These are phyloP conservation scores for Clarireedia homoeocarpa DNA, from an alignment of 2,329 filamentous ascomycete species.

Conservation along the genomic window DNA sequence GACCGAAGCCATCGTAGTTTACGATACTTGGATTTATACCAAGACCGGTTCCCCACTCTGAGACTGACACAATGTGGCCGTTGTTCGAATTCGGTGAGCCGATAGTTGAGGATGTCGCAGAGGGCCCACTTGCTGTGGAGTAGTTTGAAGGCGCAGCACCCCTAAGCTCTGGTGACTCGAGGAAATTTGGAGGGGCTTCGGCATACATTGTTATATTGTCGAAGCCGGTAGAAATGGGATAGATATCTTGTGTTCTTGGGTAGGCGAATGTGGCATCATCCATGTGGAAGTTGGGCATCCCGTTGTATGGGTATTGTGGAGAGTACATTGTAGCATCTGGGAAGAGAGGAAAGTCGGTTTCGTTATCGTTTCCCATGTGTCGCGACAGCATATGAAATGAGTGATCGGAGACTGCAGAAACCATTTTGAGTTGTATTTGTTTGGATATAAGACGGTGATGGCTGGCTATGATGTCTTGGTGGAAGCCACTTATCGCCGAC, in stretches of 20 bases:
- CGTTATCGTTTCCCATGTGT: slow-evolving; percentile 32
- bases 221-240: slow-evolving; percentile 38
- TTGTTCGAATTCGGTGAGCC: slow-evolving; percentile 29
- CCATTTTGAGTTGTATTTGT: slow-evolving; percentile 51
- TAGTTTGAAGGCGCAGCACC: slow-evolving; percentile 25
- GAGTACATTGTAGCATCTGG: slow-evolving; percentile 38
- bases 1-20: slow-evolving; percentile 21
- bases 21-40: slow-evolving; percentile 28
- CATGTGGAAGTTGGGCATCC: slow-evolving; percentile 37
- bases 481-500: slow-evolving; percentile 22
- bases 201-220: slow-evolving; percentile 40
- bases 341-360: slow-evolving; percentile 37
- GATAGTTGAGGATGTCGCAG: slow-evolving; percentile 27
- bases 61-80: slow-evolving; percentile 21
- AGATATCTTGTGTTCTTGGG: slow-evolving; percentile 25
- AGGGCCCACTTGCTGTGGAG: slow-evolving; percentile 28
- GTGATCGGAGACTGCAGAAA: slow-evolving; percentile 67
- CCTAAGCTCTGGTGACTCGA: slow-evolving; percentile 26
- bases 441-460: slow-evolving; percentile 44
- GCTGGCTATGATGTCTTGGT: slow-evolving; percentile 17
- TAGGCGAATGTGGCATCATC: slow-evolving; percentile 32
- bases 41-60: slow-evolving; percentile 27
- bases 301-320: slow-evolving; percentile 40
- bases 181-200: slow-evolving; percentile 26
- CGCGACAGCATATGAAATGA: slow-evolving; percentile 81